These are phyloP conservation scores for Coccomyxa sp. DNA, from an alignment of 139 green algal genomes.

Conservation along the genomic window DNA sequence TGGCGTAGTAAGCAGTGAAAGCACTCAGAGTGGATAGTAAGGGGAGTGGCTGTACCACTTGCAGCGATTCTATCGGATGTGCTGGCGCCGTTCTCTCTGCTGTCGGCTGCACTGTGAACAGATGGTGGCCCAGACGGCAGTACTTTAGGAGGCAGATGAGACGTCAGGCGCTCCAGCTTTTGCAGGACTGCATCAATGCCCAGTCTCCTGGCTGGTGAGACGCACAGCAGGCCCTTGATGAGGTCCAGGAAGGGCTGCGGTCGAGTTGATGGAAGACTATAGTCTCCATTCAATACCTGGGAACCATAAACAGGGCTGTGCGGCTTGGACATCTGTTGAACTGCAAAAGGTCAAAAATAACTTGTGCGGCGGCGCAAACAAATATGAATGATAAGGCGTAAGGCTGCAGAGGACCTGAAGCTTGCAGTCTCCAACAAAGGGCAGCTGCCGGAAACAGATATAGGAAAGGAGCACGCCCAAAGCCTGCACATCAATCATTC, in stretches of 20 bases:
- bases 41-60: no score
- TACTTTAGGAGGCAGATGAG: neutral
- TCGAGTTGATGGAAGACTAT: slow-evolving; percentile 39
- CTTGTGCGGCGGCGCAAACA: neutral
- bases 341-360: no score
- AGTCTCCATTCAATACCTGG: slow-evolving; percentile 67
- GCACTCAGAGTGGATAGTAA: no score
- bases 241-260: slow-evolving; percentile 7
- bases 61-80: neutral
- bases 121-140: no score
- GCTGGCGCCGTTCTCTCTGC: neutral
- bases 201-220: slow-evolving; percentile 5
- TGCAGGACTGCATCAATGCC: neutral
- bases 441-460: slow-evolving; percentile 68
- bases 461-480: slow-evolving; percentile 83
- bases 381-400: neutral
- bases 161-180: neutral
- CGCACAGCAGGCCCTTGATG: slow-evolving; percentile 13
- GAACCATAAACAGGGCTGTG: no score
- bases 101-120: neutral
- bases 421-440: slow-evolving; percentile 75
- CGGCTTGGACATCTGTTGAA: no score
- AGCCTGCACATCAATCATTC: slow-evolving; percentile 34
- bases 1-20: no score
- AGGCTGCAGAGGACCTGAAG: slow-evolving; percentile 29